Conservation (phyloP, 371 early-diverging fungal species). For the Mortierella sp. region DNA sequence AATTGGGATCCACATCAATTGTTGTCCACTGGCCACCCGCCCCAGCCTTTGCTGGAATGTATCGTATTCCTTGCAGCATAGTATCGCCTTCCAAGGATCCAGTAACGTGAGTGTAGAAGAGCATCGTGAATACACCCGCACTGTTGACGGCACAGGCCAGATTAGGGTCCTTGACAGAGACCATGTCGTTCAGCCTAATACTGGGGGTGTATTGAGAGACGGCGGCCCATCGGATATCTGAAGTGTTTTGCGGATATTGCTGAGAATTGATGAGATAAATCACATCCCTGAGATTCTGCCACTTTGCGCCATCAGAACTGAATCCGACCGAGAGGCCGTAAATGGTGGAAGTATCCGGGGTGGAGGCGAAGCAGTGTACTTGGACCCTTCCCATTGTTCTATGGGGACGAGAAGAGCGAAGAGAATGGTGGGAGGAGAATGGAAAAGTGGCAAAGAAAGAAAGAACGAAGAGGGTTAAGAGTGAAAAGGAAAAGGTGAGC, state of each 20-base stretch:
- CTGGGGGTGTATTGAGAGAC: neutral
- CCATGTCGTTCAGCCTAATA: neutral
- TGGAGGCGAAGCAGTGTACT: no score
- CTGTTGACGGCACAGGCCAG: neutral
- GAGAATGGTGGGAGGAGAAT: no score
- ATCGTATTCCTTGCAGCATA: neutral
- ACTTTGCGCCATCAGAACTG: neutral
- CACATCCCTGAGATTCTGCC: neutral
- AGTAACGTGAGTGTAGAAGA: neutral
- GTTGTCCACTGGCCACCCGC: neutral
- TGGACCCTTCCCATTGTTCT: no score
- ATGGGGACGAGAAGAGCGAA: no score
- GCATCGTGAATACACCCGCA: neutral
- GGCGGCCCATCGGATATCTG: neutral
- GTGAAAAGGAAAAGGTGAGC: no score
- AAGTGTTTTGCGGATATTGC: neutral
- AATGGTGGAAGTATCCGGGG: neutral
- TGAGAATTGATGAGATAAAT: neutral
- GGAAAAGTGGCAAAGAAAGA: no score
- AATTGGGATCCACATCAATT: neutral
- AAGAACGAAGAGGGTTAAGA: no score
- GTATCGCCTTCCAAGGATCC: neutral
- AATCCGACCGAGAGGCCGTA: neutral
- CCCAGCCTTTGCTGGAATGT: neutral
- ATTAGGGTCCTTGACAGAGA: neutral